These are phyloP conservation scores for Keqinozyma sinolaborantium DNA, from an alignment of 1,139 yeast genomes.

Conservation along the genomic window DNA sequence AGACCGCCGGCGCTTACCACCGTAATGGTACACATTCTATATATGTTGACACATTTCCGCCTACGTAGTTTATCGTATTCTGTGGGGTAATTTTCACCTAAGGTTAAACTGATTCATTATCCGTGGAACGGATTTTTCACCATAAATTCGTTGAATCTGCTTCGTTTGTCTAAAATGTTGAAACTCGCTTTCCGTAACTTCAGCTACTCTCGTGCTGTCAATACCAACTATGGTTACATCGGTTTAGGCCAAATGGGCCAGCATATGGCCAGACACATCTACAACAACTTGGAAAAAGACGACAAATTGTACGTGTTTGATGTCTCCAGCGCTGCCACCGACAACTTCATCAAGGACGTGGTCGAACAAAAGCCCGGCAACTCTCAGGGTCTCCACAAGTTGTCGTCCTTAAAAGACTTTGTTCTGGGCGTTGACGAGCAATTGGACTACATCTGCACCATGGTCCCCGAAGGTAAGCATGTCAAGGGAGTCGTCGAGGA, in stretches of 20 bases:
- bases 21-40: no score
- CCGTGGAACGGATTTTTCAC: not conserved
- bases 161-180: not conserved
- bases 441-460: slow-evolving; percentile 45
- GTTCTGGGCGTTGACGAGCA: slow-evolving; percentile 36
- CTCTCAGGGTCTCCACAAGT: slow-evolving; percentile 16
- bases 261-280: slow-evolving; percentile 56
- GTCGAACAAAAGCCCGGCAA: slow-evolving; percentile 21
- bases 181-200: slow-evolving; percentile 16
- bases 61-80: not conserved
- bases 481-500: slow-evolving; percentile 43
- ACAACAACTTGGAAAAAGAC: slow-evolving; percentile 33
- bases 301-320: slow-evolving; percentile 48
- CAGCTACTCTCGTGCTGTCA: slow-evolving; percentile 13
- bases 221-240: slow-evolving; percentile 46
- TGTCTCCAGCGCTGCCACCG: slow-evolving; percentile 28
- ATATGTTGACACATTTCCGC: not conserved
- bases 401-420: slow-evolving; percentile 23
- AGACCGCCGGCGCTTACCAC: no score
- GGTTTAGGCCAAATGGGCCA: slow-evolving; percentile 63
- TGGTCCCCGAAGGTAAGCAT: slow-evolving; percentile 61
- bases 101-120: no score
- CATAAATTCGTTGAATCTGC: not conserved
- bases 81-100: slow-evolving; percentile 1
- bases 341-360: slow-evolving; percentile 23